Percentiles rank a stretch among this genome's conserved stretches.
Conservation (phyloP, 306 rosid species). For the Geum urbanum region DNA sequence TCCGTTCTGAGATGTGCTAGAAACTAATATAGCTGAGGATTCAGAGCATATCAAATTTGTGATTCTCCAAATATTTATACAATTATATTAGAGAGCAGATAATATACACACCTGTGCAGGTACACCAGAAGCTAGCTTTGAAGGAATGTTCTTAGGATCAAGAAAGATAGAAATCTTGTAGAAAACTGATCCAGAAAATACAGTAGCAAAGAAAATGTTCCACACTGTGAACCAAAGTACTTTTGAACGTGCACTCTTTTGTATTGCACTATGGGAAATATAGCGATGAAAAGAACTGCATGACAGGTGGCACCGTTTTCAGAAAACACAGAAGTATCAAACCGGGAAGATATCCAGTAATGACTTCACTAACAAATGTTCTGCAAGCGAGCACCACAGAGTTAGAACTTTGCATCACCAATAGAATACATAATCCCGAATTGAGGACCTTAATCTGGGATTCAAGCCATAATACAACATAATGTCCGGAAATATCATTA, state of each 20-base stretch:
- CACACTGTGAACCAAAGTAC: slow-evolving; percentile 92
- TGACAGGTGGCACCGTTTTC: slow-evolving; percentile 74
- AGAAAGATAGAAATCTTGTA: slow-evolving; percentile 50
- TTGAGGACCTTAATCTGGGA: neutral
- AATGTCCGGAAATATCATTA: neutral
- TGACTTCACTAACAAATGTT: slow-evolving; percentile 58
- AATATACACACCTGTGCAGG: slow-evolving; percentile 78
- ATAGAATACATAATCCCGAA: neutral
- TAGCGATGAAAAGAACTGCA: slow-evolving; percentile 85
- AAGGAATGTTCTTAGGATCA: slow-evolving; percentile 69
- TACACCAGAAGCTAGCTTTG: slow-evolving; percentile 64
- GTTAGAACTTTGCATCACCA: slow-evolving; percentile 22
- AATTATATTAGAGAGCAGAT: slow-evolving; percentile 20
- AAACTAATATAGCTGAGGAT: slow-evolving; percentile 1
- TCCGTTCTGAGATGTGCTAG: neutral
- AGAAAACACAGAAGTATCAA: slow-evolving; percentile 83
- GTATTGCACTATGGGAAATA: slow-evolving; percentile 65
- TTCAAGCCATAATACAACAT: neutral
- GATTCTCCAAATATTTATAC: slow-evolving; percentile 8
- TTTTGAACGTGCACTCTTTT: slow-evolving; percentile 79
- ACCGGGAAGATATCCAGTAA: slow-evolving; percentile 96
- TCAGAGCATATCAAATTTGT: neutral
- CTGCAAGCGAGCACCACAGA: slow-evolving; percentile 47
- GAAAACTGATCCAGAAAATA: slow-evolving; percentile 76
- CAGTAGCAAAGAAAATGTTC: slow-evolving; percentile 88